These are phyloP conservation scores for Ceratorhiza oryzae-sativae DNA, from an alignment of 1,284 basidiomycete species.

Conservation along the genomic window DNA sequence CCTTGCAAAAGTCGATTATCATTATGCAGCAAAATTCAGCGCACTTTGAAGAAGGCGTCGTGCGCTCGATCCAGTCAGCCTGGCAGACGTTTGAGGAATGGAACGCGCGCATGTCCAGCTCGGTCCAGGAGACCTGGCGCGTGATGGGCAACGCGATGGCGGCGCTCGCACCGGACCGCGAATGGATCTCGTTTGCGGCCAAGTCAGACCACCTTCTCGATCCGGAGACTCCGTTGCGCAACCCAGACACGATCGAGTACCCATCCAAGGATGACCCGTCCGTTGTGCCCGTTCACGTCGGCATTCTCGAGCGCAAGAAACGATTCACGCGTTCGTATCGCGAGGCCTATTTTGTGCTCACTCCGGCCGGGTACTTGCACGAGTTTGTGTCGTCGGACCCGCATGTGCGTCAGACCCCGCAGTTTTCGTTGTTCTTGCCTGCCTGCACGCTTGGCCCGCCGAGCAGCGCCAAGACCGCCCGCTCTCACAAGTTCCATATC, in stretches of 20 bases:
- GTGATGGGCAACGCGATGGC: slow-evolving; percentile 81
- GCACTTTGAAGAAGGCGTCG: slow-evolving; percentile 96
- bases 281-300: slow-evolving; percentile 88
- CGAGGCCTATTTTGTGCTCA: slow-evolving; percentile 92
- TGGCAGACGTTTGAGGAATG: slow-evolving; percentile 99
- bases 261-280: slow-evolving; percentile 94
- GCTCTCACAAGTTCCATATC: slow-evolving; percentile 97
- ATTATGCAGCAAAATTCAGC: slow-evolving; percentile 99
- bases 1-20: slow-evolving; percentile 97
- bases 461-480: slow-evolving; percentile 68
- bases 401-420: slow-evolving; percentile 68
- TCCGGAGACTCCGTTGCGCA: slow-evolving; percentile 91
- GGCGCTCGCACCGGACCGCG: slow-evolving; percentile 86
- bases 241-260: slow-evolving; percentile 83
- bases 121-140: slow-evolving; percentile 84
- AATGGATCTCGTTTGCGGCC: slow-evolving; percentile 97
- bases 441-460: slow-evolving; percentile 96
- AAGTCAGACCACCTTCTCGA: slow-evolving; percentile 95
- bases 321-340: slow-evolving; percentile 91
- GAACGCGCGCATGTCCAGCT: slow-evolving; percentile 84
- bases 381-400: slow-evolving; percentile 87
- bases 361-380: slow-evolving; percentile 94
- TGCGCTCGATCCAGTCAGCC: slow-evolving; percentile 92
- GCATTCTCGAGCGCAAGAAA: slow-evolving; percentile 95
- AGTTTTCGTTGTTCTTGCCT: slow-evolving; percentile 92